A percentile compares a stretch with the other conserved stretches of the same genome.
These are phyloP conservation scores for Tuctoria greenei DNA, from an alignment of 176 grass and related monocot genomes.

Conservation along the genomic window DNA sequence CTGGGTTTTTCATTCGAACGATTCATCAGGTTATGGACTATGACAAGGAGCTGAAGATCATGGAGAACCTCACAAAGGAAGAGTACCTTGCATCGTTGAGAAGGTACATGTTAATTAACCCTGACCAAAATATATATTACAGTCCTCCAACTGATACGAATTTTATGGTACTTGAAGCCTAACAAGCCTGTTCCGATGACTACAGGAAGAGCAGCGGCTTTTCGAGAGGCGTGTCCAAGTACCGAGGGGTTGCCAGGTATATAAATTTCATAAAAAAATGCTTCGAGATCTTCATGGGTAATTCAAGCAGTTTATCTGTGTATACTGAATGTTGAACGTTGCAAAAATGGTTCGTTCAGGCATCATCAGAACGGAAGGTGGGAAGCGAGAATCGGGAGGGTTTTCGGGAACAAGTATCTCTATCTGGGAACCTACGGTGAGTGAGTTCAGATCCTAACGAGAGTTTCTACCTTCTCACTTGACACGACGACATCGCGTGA, in stretches of 20 bases:
- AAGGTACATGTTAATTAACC: slow-evolving; percentile 33
- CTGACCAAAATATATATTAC: not conserved
- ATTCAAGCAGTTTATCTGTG: not conserved
- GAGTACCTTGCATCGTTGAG: slow-evolving; percentile 70
- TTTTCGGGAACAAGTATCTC: slow-evolving; percentile 74
- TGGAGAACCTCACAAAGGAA: slow-evolving; percentile 68
- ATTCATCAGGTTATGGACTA: slow-evolving; percentile 61
- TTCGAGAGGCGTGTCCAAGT: slow-evolving; percentile 71
- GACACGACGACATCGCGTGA: no score
- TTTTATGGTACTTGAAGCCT: not conserved
- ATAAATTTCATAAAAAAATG: not conserved
- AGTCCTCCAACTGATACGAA: not conserved
- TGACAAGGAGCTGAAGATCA: slow-evolving; percentile 64
- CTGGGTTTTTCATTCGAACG: not conserved
- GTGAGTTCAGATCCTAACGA: not conserved
- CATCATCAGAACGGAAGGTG: slow-evolving; percentile 79
- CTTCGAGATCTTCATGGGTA: not conserved
- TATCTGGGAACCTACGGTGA: slow-evolving; percentile 71
- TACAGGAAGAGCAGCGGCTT: slow-evolving; percentile 77
- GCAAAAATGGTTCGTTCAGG: slow-evolving; percentile 32
- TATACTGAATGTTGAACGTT: not conserved
- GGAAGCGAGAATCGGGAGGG: slow-evolving; percentile 72
- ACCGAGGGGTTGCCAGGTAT: slow-evolving; percentile 73
- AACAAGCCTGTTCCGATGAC: not conserved
- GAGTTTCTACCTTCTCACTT: not conserved